Percentiles rank a stretch among this genome's conserved stretches.
phyloP scores from a whole-genome alignment of 1,139 yeast genomes.

The Protomyces macrosporus region DNA sequence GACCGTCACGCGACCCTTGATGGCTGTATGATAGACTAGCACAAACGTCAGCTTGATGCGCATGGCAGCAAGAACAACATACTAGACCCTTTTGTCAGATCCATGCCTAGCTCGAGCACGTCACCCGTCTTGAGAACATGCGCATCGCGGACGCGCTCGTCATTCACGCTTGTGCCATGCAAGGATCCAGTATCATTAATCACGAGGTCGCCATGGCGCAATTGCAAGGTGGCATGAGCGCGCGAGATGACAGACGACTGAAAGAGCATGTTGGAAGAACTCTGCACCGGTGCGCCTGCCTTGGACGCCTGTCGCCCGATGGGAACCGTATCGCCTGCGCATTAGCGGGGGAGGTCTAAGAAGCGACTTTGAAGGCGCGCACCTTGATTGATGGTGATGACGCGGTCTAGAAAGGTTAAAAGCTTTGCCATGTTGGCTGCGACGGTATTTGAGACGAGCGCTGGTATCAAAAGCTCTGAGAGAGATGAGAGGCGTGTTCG shows the following conservation, averaged over 20 bases:
- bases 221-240: background rate
- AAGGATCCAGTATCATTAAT: background rate
- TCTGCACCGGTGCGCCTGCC: background rate
- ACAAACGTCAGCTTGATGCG: no score
- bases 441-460: no score
- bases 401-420: background rate
- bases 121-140: background rate
- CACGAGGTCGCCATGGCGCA: background rate
- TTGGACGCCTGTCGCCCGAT: background rate
- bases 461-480: no score
- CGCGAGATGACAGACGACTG: background rate
- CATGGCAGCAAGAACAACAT: background rate
- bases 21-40: no score
- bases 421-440: background rate
- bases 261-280: background rate
- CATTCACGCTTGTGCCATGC: background rate
- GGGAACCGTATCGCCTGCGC: background rate
- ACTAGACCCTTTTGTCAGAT: background rate
- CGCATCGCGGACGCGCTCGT: background rate
- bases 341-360: no score
- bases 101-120: background rate
- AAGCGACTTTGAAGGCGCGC: background rate
- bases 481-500: no score
- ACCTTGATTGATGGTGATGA: background rate
- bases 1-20: no score